phyloP scores from a whole-genome alignment of 768 basidiomycete species.

The Sporobolomyces pararoseus region DNA sequence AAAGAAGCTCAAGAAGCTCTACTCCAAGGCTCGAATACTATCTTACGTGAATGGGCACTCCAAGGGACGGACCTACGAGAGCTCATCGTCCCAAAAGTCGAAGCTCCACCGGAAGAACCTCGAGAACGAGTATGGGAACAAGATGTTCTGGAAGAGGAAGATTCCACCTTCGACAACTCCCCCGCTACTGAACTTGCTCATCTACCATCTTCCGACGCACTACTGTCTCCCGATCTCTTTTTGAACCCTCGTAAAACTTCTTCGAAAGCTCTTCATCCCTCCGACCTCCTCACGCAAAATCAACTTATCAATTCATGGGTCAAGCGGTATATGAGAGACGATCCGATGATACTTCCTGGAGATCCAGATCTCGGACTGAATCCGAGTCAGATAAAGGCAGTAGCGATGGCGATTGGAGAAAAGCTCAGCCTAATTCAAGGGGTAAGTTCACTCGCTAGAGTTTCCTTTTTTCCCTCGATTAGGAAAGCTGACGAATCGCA shows the following conservation, averaged over 20 bases:
- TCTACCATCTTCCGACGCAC: constrained; percentile 48
- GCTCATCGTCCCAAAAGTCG: constrained; percentile 62
- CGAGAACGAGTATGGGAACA: background rate
- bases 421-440: constrained; percentile 79
- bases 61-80: constrained; percentile 72
- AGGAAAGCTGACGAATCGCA: too few species aligned
- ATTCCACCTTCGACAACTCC: constrained; percentile 61
- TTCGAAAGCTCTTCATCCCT: constrained; percentile 47
- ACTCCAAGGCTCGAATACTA: constrained; percentile 22
- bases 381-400: constrained; percentile 69
- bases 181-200: constrained; percentile 48
- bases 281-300: constrained; percentile 66
- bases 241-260: background rate
- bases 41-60: constrained; percentile 57
- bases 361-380: constrained; percentile 75
- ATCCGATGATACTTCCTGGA: constrained; percentile 67
- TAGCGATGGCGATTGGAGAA: constrained; percentile 81
- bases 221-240: background rate
- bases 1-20: constrained; percentile 28
- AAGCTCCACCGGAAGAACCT: constrained; percentile 25
- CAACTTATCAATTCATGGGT: constrained; percentile 79
- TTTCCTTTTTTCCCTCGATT: too few species aligned
- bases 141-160: background rate
- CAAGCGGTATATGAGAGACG: constrained; percentile 58
- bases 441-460: constrained; percentile 55